Evolutionary conservation across 306 rosid species (phyloP).

Genomic region (Prunus dulcis): DNA sequence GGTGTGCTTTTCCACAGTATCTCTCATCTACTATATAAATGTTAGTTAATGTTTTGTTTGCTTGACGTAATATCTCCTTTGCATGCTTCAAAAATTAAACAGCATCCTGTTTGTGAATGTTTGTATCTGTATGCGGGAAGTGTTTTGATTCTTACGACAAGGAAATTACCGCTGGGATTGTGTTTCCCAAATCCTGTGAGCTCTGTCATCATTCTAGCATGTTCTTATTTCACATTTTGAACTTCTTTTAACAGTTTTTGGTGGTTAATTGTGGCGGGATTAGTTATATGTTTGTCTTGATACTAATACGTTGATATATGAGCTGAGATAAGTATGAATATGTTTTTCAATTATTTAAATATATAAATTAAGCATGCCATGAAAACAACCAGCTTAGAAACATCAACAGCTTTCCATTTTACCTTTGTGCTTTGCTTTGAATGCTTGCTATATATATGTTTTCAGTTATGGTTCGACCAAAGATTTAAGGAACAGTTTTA

Average conservation of each 20-base stretch:
- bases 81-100: neutral
- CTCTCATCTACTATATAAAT: neutral
- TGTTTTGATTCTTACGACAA: neutral
- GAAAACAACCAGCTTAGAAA: neutral
- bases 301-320: neutral
- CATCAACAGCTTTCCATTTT: neutral
- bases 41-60: neutral
- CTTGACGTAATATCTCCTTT: neutral
- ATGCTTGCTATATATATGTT: neutral
- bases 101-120: neutral
- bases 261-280: neutral
- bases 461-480: neutral
- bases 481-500: neutral
- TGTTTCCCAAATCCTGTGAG: neutral
- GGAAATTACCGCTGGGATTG: neutral
- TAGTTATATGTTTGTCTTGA: neutral
- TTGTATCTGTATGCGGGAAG: neutral
- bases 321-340: neutral
- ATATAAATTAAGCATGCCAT: neutral
- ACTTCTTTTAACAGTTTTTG: neutral
- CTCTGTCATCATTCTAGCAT: neutral
- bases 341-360: neutral
- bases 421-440: neutral
- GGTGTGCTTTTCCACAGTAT: constrained; percentile 46
- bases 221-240: neutral